Base-by-base conservation (phyloP, 192 early-diverging fungal species). In the Backusella sp. region DNA sequence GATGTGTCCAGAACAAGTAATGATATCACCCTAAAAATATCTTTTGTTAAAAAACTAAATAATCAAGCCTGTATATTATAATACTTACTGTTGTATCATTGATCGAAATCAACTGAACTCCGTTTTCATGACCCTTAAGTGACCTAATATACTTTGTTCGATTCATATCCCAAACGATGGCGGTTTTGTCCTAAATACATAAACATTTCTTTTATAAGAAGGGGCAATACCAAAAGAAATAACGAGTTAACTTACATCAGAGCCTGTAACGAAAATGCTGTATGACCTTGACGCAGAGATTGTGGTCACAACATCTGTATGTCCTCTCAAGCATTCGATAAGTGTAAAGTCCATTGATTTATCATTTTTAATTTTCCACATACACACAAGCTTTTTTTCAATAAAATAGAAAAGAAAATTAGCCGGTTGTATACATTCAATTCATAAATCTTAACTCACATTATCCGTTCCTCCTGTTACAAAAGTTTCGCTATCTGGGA, bases 161-260 rank as follows among this genome's bases (percentile, higher is more conserved):
- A 37, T 91, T 91, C 49, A 91, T 73, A 77, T 91, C 90, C 90
- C 90, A 91, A 8, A 91, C 71, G 67, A 91, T 87, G 9, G 83
- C 86, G 26, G 85, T 88, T 75, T 86, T 84, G 76, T 91, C 90
- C 83, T 91, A 66, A 59, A 23, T 23, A 11, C 53, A 59, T 26
- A 62, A 9, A 26, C 2, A n/a, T 17, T 1, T 21, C 2, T 28
- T 7, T 30, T 32, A 62, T 26, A 11, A 42, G 21, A 19, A 49
- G 12, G 28, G 19, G 46, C 28, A 14, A 28, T 32, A 6, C 17
- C 4, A 19, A 44, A 28, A 44, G 2, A 30, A 49, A 49, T 9
- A 37, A 17, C 37, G 37, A 39, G 37, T 9, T 62, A 28, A 12
- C 9, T 30, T 79, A 88, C 83, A 59, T 81, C 80, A 4, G 90